These are phyloP conservation scores for Symbiodinium pilosum DNA, from an alignment of 73 alveolate genomes.

Conservation along the genomic window DNA sequence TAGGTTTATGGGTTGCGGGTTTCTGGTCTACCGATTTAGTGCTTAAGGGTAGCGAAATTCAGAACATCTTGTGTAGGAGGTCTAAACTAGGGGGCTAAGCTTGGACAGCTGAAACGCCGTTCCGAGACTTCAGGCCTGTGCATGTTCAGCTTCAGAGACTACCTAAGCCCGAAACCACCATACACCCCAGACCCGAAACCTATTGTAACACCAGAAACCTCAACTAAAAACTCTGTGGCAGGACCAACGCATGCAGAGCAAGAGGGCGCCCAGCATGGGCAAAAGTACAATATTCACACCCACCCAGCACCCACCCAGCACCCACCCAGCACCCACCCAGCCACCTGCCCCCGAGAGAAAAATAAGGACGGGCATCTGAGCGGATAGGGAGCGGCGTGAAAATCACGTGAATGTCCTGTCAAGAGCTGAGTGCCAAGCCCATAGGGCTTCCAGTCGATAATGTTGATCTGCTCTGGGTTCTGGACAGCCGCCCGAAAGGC, in stretches of 20 bases:
- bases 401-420: too few species aligned
- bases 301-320: too few species aligned
- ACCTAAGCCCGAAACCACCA: not conserved
- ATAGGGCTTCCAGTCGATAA: conserved; percentile 89
- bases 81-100: not conserved
- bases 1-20: not conserved
- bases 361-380: not conserved
- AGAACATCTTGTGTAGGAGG: not conserved
- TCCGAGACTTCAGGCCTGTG: too few species aligned
- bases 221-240: not conserved
- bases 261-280: too few species aligned
- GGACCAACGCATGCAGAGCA: too few species aligned
- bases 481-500: conserved; percentile 78
- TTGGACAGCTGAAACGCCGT: not conserved
- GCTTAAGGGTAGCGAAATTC: not conserved
- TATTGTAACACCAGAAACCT: too few species aligned
- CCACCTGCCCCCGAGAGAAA: too few species aligned
- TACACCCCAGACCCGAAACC: not conserved
- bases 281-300: too few species aligned
- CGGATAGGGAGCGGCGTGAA: too few species aligned
- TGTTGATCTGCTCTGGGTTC: conserved; percentile 51
- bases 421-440: too few species aligned
- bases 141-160: not conserved
- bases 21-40: not conserved
- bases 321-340: too few species aligned